Evolutionary conservation across 2,329 filamentous ascomycete genomes (phyloP), one percentile per base, ranked within the genome.

Genomic region (Penicillium glabrum): DNA sequence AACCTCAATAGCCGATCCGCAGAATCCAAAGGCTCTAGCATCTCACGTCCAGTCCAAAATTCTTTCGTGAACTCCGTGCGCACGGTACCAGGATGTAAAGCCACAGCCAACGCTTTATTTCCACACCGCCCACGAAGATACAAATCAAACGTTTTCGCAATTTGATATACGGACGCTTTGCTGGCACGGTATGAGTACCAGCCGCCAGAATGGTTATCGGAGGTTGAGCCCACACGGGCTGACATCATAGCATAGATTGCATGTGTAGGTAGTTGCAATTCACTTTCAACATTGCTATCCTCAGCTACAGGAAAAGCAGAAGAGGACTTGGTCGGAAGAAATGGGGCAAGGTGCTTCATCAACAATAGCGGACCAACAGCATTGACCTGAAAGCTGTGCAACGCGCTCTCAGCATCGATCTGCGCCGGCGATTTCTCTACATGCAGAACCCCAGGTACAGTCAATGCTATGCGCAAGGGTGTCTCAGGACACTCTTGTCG

Each of bases 181-280:
- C 84, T 88, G 8, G 88, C 84, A 14, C 91, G 86, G 72, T 95
- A 95, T 54, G 82, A 86, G 72, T 91, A 96, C 91, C 90, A 95
- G 0, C 91, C 91, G 2, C 90, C 91, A 0, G 87, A 78, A 2
- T 75, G 69, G 67, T 96, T 93, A 65, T 93, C 89, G 0, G 82
- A 77, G 23, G 89, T 88, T 31, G 84, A 88, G 10, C 90, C 90
- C 0, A 96, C 89, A 44, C 91, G 85, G 2, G 90, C 91, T 6
- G 88, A 88, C 86, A 92, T 89, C 67, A 84, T 84, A n/a, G 88
- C 82, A 80, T 88, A 90, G 2, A 87, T 83, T 0, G 89, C 85
- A 53, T 83, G 79, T 0, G 64, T 55, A 0, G 82, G 79, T 2
- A 89, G 77, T 0, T 76, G 63, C n/a, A 67, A 33, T 16, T 14